Conservation (phyloP, 371 early-diverging fungal species). For the Rhizopus microsporus region DNA sequence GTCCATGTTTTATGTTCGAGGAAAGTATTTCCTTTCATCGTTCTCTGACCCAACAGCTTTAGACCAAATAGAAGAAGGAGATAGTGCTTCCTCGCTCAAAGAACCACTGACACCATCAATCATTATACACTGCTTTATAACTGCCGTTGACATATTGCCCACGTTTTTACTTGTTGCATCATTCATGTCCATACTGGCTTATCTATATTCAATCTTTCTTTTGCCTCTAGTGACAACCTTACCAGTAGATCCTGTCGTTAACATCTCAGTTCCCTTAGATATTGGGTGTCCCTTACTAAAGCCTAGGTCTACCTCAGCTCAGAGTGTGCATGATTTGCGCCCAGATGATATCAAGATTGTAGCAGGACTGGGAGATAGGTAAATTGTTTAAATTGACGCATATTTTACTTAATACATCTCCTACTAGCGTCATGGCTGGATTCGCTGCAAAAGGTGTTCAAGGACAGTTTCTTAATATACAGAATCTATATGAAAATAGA, state of each 20-base stretch:
- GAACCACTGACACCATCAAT: not conserved
- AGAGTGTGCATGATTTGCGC: slow-evolving; percentile 45
- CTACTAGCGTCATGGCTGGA: slow-evolving; percentile 63
- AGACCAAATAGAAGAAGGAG: not conserved
- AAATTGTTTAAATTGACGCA: not conserved
- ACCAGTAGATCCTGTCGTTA: slow-evolving; percentile 11
- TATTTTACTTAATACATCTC: not conserved
- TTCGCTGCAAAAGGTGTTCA: slow-evolving; percentile 57
- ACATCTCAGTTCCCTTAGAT: slow-evolving; percentile 14
- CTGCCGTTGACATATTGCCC: slow-evolving; percentile 13
- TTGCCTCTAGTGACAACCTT: slow-evolving; percentile 16
- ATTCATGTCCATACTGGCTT: slow-evolving; percentile 12
- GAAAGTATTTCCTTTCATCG: slow-evolving; percentile 32
- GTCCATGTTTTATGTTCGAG: slow-evolving; percentile 45
- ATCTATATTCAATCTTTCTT: slow-evolving; percentile 26
- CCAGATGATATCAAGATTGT: slow-evolving; percentile 65
- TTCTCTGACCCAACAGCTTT: slow-evolving; percentile 13
- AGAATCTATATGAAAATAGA: slow-evolving; percentile 41
- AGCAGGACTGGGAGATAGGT: slow-evolving; percentile 68
- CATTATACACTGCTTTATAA: slow-evolving; percentile 1
- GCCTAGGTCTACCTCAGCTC: slow-evolving; percentile 26
- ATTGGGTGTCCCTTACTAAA: slow-evolving; percentile 39
- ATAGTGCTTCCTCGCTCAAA: not conserved
- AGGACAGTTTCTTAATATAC: slow-evolving; percentile 26
- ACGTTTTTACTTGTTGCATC: slow-evolving; percentile 10